Evolutionary conservation across 768 basidiomycete genomes (phyloP).

Genomic region (Leccinum olivaceopallidum): DNA sequence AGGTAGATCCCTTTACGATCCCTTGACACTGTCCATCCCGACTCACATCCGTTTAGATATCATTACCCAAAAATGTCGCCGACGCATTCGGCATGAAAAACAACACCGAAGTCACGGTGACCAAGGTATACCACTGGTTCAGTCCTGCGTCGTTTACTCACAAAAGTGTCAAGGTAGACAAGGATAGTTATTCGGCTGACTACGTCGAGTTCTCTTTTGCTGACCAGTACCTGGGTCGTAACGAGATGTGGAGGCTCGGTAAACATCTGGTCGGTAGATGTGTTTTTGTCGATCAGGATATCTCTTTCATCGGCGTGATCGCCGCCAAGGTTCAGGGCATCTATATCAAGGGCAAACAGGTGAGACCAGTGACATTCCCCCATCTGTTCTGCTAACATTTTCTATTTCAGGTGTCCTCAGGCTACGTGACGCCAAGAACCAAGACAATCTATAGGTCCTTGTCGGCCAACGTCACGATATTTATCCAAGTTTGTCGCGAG

Average conservation of each 20-base stretch:
- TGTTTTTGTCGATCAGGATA: slow-evolving; percentile 80
- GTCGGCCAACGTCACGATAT: slow-evolving; percentile 89
- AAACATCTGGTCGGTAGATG: slow-evolving; percentile 79
- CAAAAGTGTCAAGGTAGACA: slow-evolving; percentile 57
- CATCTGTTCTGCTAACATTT: slow-evolving; percentile 3
- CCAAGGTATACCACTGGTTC: slow-evolving; percentile 52
- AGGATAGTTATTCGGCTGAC: slow-evolving; percentile 59
- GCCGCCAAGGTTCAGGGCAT: slow-evolving; percentile 82
- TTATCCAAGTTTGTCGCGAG: slow-evolving; percentile 95
- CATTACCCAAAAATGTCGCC: slow-evolving; percentile 66
- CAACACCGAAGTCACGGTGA: slow-evolving; percentile 68
- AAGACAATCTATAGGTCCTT: slow-evolving; percentile 88
- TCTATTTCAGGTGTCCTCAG: slow-evolving; percentile 69
- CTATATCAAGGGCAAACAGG: slow-evolving; percentile 69
- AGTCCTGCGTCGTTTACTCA: slow-evolving; percentile 13
- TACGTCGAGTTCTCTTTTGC: slow-evolving; percentile 91
- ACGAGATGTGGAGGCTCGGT: slow-evolving; percentile 96
- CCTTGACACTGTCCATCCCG: not conserved
- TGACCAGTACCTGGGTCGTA: slow-evolving; percentile 93
- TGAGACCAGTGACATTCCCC: slow-evolving; percentile 26
- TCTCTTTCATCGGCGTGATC: slow-evolving; percentile 81
- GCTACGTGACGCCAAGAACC: slow-evolving; percentile 76
- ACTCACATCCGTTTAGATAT: slow-evolving; percentile 49
- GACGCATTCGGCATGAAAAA: slow-evolving; percentile 72
- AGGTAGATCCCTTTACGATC: slow-evolving; percentile 39